These are phyloP conservation scores for Daldinia loculata DNA, from an alignment of 495 filamentous ascomycete genomes.

Conservation along the genomic window DNA sequence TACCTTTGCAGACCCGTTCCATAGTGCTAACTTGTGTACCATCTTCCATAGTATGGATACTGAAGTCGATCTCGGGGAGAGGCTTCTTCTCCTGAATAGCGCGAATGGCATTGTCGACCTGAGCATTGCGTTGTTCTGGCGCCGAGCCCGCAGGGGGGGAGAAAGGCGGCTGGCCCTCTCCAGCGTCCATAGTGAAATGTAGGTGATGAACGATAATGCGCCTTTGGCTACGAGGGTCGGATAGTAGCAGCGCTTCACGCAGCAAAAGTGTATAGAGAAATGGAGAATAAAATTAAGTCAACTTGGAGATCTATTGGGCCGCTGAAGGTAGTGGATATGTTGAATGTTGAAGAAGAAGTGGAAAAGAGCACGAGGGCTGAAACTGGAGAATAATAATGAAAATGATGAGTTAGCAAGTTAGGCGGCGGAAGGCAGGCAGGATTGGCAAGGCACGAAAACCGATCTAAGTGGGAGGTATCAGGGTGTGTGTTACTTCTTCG, in stretches of 20 bases:
- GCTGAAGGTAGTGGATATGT: slow-evolving; percentile 14
- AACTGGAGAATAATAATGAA: slow-evolving; percentile 31
- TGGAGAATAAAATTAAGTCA: slow-evolving; percentile 19
- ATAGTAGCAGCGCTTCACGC: slow-evolving; percentile 11
- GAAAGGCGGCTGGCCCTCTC: slow-evolving; percentile 46
- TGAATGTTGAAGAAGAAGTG: slow-evolving; percentile 15
- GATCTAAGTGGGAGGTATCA: slow-evolving; percentile 1
- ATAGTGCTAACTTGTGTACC: slow-evolving; percentile 90
- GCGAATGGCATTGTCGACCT: slow-evolving; percentile 74
- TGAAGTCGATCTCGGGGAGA: slow-evolving; percentile 97
- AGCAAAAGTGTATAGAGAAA: not conserved
- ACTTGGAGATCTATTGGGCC: slow-evolving; percentile 18
- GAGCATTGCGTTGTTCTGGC: slow-evolving; percentile 50
- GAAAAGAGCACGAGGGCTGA: slow-evolving; percentile 36
- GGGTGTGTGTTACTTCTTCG: slow-evolving; percentile 10
- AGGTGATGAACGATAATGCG: slow-evolving; percentile 29
- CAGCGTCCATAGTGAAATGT: slow-evolving; percentile 50
- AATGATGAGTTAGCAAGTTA: slow-evolving; percentile 23
- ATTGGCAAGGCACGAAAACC: slow-evolving; percentile 29
- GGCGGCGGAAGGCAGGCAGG: slow-evolving; percentile 13
- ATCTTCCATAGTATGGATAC: slow-evolving; percentile 98
- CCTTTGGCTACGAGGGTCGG: slow-evolving; percentile 17
- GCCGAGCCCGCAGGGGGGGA: slow-evolving; percentile 27
- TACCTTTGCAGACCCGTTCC: slow-evolving; percentile 98
- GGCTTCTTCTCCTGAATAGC: slow-evolving; percentile 93